Conservation (phyloP, 2,329 filamentous ascomycete species). For the Aureobasidium sp. region DNA sequence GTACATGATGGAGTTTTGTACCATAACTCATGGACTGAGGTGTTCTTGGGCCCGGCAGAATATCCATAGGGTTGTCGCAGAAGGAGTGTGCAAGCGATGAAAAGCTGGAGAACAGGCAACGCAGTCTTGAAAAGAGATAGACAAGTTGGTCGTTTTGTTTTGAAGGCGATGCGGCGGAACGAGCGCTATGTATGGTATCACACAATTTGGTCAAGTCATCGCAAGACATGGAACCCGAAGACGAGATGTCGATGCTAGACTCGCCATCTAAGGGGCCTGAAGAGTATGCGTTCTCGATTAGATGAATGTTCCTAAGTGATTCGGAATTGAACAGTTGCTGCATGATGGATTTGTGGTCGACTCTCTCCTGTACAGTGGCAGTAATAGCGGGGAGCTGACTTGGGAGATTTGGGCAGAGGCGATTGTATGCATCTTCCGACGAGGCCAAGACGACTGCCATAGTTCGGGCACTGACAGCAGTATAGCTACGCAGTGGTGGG, state of each 20-base stretch:
- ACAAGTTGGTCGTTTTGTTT: neutral
- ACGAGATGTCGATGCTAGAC: neutral
- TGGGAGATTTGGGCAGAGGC: slow-evolving; percentile 49
- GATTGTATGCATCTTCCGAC: slow-evolving; percentile 61
- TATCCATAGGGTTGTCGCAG: neutral
- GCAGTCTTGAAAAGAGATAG: neutral
- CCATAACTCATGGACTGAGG: neutral
- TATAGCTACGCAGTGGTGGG: slow-evolving; percentile 67
- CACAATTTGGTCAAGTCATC: neutral
- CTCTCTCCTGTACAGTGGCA: slow-evolving; percentile 5
- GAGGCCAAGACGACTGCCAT: slow-evolving; percentile 70
- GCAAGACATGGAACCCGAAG: neutral
- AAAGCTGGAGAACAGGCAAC: neutral
- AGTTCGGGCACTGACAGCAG: slow-evolving; percentile 67
- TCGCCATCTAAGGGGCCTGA: too few species aligned
- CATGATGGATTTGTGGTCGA: slow-evolving; percentile 51
- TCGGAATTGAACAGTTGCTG: slow-evolving; percentile 41
- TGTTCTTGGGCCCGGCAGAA: neutral
- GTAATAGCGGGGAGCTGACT: slow-evolving; percentile 5
- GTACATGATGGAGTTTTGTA: neutral
- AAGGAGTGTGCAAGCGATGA: neutral
- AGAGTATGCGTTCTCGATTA: neutral
- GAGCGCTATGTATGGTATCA: neutral
- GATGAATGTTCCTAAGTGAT: neutral
- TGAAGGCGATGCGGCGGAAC: too few species aligned